Evolutionary conservation across 192 early-diverging fungal genomes (phyloP), one percentile per base, ranked within the genome.

Genomic region (Gaertneriomyces semiglobifer): DNA sequence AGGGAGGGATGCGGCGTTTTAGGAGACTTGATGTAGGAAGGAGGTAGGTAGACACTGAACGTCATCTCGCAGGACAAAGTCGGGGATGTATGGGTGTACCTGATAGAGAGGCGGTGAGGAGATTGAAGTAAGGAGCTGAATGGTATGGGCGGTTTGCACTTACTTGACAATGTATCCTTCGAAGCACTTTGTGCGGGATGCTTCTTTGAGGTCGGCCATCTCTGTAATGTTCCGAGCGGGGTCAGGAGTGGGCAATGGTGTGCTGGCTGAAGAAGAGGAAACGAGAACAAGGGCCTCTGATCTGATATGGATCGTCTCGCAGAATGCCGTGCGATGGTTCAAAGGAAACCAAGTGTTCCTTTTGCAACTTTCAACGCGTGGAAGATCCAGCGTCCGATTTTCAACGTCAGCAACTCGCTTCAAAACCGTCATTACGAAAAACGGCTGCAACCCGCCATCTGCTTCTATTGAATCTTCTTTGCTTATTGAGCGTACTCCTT

Each of bases 31-130:
- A 44, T 33, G 65, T 40, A 19, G 40, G 43, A 5, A 4, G 80
- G 73, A 12, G 93, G 93, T 43, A 91, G 60, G 66, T 86, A 95
- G 44, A 90, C 82, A 66, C 81, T 87, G 72, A 93, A 89, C 41
- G 79, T 79, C 89, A 95, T 95, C 51, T 79, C 85, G 74, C 89
- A 86, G 4, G 75, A 67, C 4, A 87, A 79, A 16, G 75, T 66
- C 2, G 67, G 45, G 11, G 93, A 93, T 6, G 53, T 16, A 66
- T 95, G 93, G n/a, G 46, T 6, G 47, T 70, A 73, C 42, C 59
- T 70, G 58, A 16, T 14, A 40, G 42, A 53, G n/a, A 14, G 5
- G 39, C 53, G 62, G 12, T 53, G 51, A 53, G 25, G 50, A 45
- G 0, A 16, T 4, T 18, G n/a, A 3, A 7, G 38, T 25, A 25